Evolutionary conservation across 768 basidiomycete genomes (phyloP).

Genomic region (Russula sp.): DNA sequence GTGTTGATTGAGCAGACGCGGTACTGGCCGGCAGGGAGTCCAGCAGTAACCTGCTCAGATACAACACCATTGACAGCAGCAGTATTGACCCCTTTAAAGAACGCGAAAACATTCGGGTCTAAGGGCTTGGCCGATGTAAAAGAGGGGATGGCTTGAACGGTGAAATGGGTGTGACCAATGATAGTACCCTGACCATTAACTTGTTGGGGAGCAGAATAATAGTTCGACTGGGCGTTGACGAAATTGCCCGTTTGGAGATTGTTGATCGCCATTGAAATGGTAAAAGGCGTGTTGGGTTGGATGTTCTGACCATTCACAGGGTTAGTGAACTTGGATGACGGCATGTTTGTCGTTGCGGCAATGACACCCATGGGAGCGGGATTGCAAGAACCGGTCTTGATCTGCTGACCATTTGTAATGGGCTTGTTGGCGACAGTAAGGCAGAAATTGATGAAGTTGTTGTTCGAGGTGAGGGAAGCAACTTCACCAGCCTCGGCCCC

Average conservation of each 20-base stretch:
- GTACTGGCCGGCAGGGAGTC: constrained; percentile 40
- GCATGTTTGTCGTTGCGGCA: constrained; percentile 42
- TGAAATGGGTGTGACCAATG: constrained; percentile 57
- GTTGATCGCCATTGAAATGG: constrained; percentile 41
- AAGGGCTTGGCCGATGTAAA: constrained; percentile 43
- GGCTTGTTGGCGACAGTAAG: constrained; percentile 39
- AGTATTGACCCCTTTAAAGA: constrained; percentile 49
- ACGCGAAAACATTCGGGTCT: constrained; percentile 46
- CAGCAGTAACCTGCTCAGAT: constrained; percentile 33
- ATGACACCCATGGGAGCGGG: constrained; percentile 55
- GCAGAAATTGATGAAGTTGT: constrained; percentile 74
- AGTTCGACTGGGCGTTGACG: constrained; percentile 45
- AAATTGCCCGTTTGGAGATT: constrained; percentile 49
- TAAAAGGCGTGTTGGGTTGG: constrained; percentile 42
- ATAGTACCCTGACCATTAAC: constrained; percentile 42
- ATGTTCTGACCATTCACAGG: constrained; percentile 43
- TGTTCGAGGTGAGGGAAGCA: constrained; percentile 51
- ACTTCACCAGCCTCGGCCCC: constrained; percentile 38
- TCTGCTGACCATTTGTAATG: constrained; percentile 55
- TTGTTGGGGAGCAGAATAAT: constrained; percentile 48
- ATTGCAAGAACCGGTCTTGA: constrained; percentile 49
- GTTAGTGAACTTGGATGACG: constrained; percentile 44
- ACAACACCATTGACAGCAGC: constrained; percentile 38
- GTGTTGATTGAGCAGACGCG: constrained; percentile 36
- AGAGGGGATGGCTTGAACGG: constrained; percentile 44